Conservation (phyloP, 1,284 basidiomycete genomes). For the Naganishia sp. region DNA sequence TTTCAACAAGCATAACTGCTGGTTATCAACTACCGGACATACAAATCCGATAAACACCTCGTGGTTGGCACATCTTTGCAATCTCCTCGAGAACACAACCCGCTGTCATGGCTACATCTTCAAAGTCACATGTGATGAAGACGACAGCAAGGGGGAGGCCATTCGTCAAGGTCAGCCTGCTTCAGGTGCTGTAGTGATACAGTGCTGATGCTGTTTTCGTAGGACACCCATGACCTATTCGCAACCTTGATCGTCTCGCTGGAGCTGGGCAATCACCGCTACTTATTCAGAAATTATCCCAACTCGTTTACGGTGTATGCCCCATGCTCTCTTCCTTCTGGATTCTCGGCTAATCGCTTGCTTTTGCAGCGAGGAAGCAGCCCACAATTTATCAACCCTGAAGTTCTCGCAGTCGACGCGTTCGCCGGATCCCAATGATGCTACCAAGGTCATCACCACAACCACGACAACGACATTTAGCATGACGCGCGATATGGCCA, state of each 20-base stretch:
- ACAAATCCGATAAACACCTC: background rate
- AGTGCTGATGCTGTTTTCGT: constrained; percentile 27
- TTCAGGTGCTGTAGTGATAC: background rate
- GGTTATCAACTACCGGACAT: no score
- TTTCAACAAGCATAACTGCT: no score
- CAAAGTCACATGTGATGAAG: constrained; percentile 80
- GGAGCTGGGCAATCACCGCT: constrained; percentile 82
- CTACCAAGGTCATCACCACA: constrained; percentile 93
- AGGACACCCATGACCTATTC: constrained; percentile 98
- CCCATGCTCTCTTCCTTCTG: constrained; percentile 7
- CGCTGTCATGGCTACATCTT: constrained; percentile 4
- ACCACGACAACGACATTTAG: constrained; percentile 99
- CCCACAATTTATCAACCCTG: constrained; percentile 86
- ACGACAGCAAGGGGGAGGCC: constrained; percentile 90
- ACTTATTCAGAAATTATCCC: constrained; percentile 91
- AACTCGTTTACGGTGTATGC: constrained; percentile 95
- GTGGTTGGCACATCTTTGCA: background rate
- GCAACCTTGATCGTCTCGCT: constrained; percentile 95
- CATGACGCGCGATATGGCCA: constrained; percentile 99
- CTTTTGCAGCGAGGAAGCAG: constrained; percentile 87
- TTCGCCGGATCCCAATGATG: constrained; percentile 94
- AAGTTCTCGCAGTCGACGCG: constrained; percentile 99
- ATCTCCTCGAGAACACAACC: background rate
- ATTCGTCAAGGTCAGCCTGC: constrained; percentile 73
- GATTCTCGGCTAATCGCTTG: constrained; percentile 33